Evolutionary conservation across 2,329 filamentous ascomycete species (phyloP).

Genomic region (Volutella citrinella): DNA sequence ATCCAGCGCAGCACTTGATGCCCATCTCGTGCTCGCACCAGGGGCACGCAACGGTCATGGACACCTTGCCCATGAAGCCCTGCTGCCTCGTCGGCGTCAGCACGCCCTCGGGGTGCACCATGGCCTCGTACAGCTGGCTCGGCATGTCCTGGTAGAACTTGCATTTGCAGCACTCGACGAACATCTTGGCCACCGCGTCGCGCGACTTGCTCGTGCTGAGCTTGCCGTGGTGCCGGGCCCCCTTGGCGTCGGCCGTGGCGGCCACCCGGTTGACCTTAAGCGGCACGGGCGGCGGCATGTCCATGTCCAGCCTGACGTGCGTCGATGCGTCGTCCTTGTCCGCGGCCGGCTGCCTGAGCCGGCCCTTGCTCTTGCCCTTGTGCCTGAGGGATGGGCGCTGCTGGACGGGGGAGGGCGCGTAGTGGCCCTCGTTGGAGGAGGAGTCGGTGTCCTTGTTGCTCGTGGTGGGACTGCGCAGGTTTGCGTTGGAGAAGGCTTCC

Average conservation of each 20-base stretch:
- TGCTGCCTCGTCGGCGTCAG: constrained; percentile 46
- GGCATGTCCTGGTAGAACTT: constrained; percentile 66
- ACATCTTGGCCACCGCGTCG: constrained; percentile 57
- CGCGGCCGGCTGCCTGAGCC: constrained; percentile 11
- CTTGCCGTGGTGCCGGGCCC: constrained; percentile 12
- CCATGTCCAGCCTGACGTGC: background rate
- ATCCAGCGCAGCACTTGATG: constrained; percentile 65
- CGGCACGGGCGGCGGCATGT: constrained; percentile 11
- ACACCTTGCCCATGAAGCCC: constrained; percentile 55
- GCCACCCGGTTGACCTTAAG: constrained; percentile 14
- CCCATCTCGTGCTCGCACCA: constrained; percentile 73
- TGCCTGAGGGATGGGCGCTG: constrained; percentile 37
- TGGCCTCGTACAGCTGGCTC: constrained; percentile 60
- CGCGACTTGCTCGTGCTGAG: constrained; percentile 12
- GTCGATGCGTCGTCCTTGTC: constrained; percentile 5
- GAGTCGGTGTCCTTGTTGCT: constrained; percentile 15
- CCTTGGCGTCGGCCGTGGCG: constrained; percentile 15
- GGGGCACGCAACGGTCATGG: constrained; percentile 63
- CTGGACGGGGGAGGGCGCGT: constrained; percentile 35
- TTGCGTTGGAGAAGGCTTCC: constrained; percentile 28
- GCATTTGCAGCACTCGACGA: constrained; percentile 64
- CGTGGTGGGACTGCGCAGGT: constrained; percentile 13
- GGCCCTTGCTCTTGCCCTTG: constrained; percentile 22
- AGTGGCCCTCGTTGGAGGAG: constrained; percentile 15
- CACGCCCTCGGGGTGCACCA: constrained; percentile 56